Percentiles rank a stretch among this genome's conserved stretches.
Conservation (phyloP, 2,329 filamentous ascomycete species). For the Boeremia exigua region DNA sequence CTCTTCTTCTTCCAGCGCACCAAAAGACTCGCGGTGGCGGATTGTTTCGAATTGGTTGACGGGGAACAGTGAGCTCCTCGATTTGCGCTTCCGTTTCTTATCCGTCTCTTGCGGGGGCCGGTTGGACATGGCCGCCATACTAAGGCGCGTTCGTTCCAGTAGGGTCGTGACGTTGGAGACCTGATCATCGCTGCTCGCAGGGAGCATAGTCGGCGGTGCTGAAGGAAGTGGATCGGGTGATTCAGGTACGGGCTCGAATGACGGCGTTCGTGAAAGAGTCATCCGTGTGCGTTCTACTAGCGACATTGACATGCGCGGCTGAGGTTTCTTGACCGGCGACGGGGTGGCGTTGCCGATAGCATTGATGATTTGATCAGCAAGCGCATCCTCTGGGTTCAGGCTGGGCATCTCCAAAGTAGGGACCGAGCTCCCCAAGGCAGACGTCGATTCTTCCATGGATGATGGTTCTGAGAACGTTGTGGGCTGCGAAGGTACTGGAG, state of each 20-base stretch:
- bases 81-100: conserved; percentile 27
- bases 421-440: conserved; percentile 25
- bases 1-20: conserved; percentile 28
- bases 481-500: conserved; percentile 1
- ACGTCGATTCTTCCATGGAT: conserved; percentile 5
- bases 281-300: conserved; percentile 56
- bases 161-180: conserved; percentile 49
- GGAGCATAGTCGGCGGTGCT: conserved; percentile 19
- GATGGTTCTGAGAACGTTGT: conserved; percentile 4
- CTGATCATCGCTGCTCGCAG: conserved; percentile 19
- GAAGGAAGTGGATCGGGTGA: conserved; percentile 20
- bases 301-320: conserved; percentile 50
- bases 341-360: conserved; percentile 49
- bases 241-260: conserved; percentile 35
- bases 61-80: conserved; percentile 50
- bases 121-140: conserved; percentile 70
- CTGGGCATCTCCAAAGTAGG: conserved; percentile 25
- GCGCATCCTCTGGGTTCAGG: conserved; percentile 35
- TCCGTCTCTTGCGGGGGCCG: conserved; percentile 20
- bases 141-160: conserved; percentile 78
- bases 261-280: conserved; percentile 50
- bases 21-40: conserved; percentile 41
- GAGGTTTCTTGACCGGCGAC: conserved; percentile 48
- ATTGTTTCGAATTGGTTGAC: conserved; percentile 65
- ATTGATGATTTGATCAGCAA: conserved; percentile 50